A percentile compares a stretch with the other conserved stretches of the same genome.
Conservation (phyloP, 192 early-diverging fungal genomes). For the Coemansia sp. region DNA sequence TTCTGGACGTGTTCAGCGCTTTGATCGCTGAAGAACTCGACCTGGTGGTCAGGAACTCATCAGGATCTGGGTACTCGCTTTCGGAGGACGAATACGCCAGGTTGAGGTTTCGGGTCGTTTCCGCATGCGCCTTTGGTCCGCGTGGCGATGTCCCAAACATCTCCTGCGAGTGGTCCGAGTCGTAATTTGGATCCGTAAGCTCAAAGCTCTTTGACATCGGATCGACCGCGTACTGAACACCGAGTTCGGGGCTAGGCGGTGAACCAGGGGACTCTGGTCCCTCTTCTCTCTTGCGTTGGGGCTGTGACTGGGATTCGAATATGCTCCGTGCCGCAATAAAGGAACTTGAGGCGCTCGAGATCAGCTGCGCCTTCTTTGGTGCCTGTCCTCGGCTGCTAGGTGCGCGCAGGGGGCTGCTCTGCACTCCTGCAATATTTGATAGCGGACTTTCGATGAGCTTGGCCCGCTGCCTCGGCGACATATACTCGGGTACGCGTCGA, state of each 20-base stretch:
- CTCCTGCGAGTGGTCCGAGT: constrained; percentile 1
- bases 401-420: background rate
- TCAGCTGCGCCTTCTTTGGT: constrained; percentile 1
- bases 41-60: background rate
- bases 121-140: background rate
- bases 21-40: background rate
- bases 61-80: constrained; percentile 2
- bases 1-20: background rate
- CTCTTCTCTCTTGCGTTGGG: background rate
- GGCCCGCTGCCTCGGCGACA: constrained; percentile 3
- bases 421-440: background rate
- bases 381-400: background rate
- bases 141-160: background rate
- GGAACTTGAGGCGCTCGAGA: constrained; percentile 12
- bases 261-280: background rate
- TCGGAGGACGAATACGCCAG: background rate
- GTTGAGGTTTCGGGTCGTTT: background rate
- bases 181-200: background rate
- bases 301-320: constrained; percentile 10
- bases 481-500: background rate
- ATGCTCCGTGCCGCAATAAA: constrained; percentile 15
- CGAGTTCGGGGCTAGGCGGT: constrained; percentile 30
- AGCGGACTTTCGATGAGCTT: background rate
- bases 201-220: constrained; percentile 7
- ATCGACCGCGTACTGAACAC: constrained; percentile 1